Base-by-base conservation (phyloP, 73 alveolate genomes). In the Stentor coeruleus region DNA sequence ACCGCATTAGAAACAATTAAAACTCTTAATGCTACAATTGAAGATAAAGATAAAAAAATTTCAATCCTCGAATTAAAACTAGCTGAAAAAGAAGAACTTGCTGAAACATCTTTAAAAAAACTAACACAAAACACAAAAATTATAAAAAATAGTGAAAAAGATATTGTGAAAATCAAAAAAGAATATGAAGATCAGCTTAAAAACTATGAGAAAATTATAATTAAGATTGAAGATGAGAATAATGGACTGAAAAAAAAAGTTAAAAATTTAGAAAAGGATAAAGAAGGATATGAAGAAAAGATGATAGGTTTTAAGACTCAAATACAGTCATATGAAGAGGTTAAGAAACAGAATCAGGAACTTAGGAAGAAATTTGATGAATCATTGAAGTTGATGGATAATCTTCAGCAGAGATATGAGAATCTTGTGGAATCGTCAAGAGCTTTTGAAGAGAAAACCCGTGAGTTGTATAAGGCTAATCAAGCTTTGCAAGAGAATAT, bases 381-480 rank as follows among this genome's bases (percentile, higher is more conserved):
- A 11, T 6, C 66, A 11, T 20, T 11, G 20, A 49, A 49, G 66
- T 11, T 49, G 20, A 49, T 49, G 28, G 28, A 49, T 6, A 20
- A 11, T 20, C 6, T 49, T 11, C 6, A 49, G 6, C 28, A 6
- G 20, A 49, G 20, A 6, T 49, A 49, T 20, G 66, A 49, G 6
- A 20, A 49, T 49, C 66, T 49, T 20, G 66, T 49, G 28, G 66
- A 49, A 49, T 49, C 66, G 28, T 11, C 28, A 11, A 49, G 20
- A 49, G 66, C 66, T 20, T 49, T 49, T 20, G 66, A 49, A 49
- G 66, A 49, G 66, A 49, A 49, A 49, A 49, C 66, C 66, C 6
- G 66, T 11, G 20, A 20, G 6, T 49, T 49, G 66, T 6, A 11
- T 20, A 20, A 49, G 66, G 20, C 20, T 49, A 49, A 49, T 20